Conservation (phyloP, 1,139 yeast genomes). For the Pichia norvegensis region DNA sequence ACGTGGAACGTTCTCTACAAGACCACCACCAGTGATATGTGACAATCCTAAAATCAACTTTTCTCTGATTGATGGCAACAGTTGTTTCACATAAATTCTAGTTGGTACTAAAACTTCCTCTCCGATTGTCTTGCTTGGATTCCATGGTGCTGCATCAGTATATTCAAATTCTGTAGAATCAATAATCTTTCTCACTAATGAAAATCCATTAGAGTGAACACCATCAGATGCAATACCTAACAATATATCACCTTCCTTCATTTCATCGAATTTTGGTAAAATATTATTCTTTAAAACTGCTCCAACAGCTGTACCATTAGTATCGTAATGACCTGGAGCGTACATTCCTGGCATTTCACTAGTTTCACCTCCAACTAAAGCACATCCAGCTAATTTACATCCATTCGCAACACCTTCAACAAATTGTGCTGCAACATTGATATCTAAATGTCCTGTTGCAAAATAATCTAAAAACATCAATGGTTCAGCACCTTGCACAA, state of each 20-base stretch:
- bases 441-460: constrained; percentile 89
- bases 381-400: constrained; percentile 92
- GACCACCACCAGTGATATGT: constrained; percentile 97
- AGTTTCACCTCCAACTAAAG: constrained; percentile 97
- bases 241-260: constrained; percentile 73
- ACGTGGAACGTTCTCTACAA: constrained; percentile 93
- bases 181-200: constrained; percentile 89
- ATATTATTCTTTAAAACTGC: constrained; percentile 81
- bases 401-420: constrained; percentile 96
- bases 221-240: constrained; percentile 89
- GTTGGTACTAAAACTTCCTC: constrained; percentile 86
- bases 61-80: constrained; percentile 64
- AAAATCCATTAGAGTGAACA: constrained; percentile 93
- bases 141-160: constrained; percentile 82
- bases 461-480: constrained; percentile 90
- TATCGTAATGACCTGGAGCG: constrained; percentile 90
- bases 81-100: constrained; percentile 85
- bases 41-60: constrained; percentile 79
- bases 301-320: constrained; percentile 97
- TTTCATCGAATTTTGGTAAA: constrained; percentile 59
- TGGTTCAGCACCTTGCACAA: constrained; percentile 99
- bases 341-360: constrained; percentile 99
- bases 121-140: constrained; percentile 64
- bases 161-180: constrained; percentile 65
- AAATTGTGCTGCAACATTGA: constrained; percentile 75